Percentiles rank a stretch among this genome's conserved stretches.
Conservation (phyloP, 768 basidiomycete genomes). For the Auricularia heimuer region DNA sequence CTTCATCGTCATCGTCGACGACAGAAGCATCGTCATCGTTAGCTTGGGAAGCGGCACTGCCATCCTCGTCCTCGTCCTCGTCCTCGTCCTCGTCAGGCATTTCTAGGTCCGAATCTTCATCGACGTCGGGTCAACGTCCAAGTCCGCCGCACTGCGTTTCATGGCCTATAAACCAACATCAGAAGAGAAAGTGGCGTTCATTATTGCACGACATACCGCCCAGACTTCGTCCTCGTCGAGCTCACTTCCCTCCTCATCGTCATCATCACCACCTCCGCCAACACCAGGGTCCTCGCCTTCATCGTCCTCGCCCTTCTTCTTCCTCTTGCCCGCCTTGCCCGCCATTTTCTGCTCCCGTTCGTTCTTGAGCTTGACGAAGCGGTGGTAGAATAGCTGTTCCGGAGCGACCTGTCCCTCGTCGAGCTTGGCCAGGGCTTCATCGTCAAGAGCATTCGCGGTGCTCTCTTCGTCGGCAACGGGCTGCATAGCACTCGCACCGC, state of each 20-base stretch:
- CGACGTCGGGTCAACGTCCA: slow-evolving; percentile 24
- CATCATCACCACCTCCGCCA: slow-evolving; percentile 9
- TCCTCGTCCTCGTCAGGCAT: slow-evolving; percentile 26
- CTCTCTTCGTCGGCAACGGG: slow-evolving; percentile 61
- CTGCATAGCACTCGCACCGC: slow-evolving; percentile 92
- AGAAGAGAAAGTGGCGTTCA: not conserved
- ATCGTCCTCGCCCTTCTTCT: slow-evolving; percentile 19
- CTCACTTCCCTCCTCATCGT: slow-evolving; percentile 35
- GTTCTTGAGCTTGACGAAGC: slow-evolving; percentile 11
- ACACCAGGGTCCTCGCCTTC: slow-evolving; percentile 17
- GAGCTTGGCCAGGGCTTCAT: slow-evolving; percentile 16
- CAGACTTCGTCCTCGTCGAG: slow-evolving; percentile 68
- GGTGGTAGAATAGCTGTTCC: slow-evolving; percentile 5
- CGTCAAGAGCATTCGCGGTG: slow-evolving; percentile 27
- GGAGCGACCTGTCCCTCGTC: slow-evolving; percentile 14
- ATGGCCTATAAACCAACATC: slow-evolving; percentile 50
- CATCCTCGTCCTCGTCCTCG: slow-evolving; percentile 18
- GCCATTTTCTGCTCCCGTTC: slow-evolving; percentile 25
- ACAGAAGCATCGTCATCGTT: not conserved
- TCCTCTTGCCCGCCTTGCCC: slow-evolving; percentile 19
- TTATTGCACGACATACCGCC: slow-evolving; percentile 48
- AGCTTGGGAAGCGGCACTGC: slow-evolving; percentile 2
- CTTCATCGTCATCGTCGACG: slow-evolving; percentile 6
- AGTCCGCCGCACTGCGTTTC: slow-evolving; percentile 74
- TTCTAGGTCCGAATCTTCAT: slow-evolving; percentile 20